Evolutionary conservation across 2,329 filamentous ascomycete genomes (phyloP).

Genomic region (Sphaerulina vaccinii): DNA sequence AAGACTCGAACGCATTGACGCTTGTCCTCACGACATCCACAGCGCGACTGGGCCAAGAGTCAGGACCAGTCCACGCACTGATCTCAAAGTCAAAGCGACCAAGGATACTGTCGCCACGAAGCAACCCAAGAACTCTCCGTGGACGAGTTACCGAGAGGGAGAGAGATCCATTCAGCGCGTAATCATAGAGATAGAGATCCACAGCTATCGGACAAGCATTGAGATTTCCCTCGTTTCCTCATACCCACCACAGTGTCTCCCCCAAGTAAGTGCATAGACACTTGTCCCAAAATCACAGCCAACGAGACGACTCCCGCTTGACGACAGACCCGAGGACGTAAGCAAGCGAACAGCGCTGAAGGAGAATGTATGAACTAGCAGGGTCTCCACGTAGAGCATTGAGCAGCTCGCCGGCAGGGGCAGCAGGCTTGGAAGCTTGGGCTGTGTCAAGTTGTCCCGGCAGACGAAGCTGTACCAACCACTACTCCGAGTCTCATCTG

Average conservation of each 20-base stretch:
- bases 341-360: slow-evolving; percentile 3
- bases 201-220: slow-evolving; percentile 6
- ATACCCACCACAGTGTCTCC: slow-evolving; percentile 15
- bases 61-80: slow-evolving; percentile 1
- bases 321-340: slow-evolving; percentile 3
- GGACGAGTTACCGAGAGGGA: slow-evolving; percentile 2
- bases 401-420: slow-evolving; percentile 13
- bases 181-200: background rate
- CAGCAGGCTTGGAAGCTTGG: slow-evolving; percentile 10
- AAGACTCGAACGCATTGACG: slow-evolving; percentile 4
- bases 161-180: background rate
- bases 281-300: slow-evolving; percentile 3
- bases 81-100: background rate
- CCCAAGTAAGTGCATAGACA: slow-evolving; percentile 7
- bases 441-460: slow-evolving; percentile 8
- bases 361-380: slow-evolving; percentile 4
- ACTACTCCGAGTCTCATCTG: slow-evolving; percentile 10
- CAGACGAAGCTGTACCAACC: slow-evolving; percentile 12
- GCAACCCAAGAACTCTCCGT: slow-evolving; percentile 5
- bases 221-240: slow-evolving; percentile 8
- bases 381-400: slow-evolving; percentile 13
- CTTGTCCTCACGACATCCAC: background rate
- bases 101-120: background rate
- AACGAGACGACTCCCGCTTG: slow-evolving; percentile 11
- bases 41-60: background rate